These are phyloP conservation scores for Teunomyces cretensis DNA, from an alignment of 805 yeast species.

Conservation along the genomic window DNA sequence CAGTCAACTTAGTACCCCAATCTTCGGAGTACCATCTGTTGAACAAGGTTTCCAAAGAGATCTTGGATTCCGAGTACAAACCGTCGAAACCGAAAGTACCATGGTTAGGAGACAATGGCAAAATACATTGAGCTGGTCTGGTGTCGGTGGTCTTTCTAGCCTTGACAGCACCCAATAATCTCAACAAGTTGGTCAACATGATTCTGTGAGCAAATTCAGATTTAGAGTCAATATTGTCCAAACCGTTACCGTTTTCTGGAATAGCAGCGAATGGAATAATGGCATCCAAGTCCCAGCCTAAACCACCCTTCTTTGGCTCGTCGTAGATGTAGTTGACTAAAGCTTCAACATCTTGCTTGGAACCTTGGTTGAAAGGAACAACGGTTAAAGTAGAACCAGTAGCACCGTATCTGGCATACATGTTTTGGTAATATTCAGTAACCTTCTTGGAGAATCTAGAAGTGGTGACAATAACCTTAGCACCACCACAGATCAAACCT, in stretches of 20 bases:
- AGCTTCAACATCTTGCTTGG: constrained; percentile 88
- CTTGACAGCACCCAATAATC: constrained; percentile 90
- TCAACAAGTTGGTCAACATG: constrained; percentile 92
- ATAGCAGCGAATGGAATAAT: constrained; percentile 98
- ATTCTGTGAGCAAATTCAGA: constrained; percentile 98
- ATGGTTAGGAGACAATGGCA: constrained; percentile 98
- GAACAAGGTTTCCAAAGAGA: constrained; percentile 91
- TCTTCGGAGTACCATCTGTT: constrained; percentile 99
- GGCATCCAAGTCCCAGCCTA: constrained; percentile 97
- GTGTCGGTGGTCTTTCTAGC: constrained; percentile 82
- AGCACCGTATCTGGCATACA: constrained; percentile 92
- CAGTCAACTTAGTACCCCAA: constrained; percentile 90
- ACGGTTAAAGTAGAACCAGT: constrained; percentile 89
- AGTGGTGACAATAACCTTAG: constrained; percentile 94
- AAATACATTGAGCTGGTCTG: constrained; percentile 95
- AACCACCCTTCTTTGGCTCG: constrained; percentile 80
- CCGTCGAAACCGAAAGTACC: constrained; percentile 99
- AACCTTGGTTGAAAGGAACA: constrained; percentile 98
- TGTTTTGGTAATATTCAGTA: constrained; percentile 91
- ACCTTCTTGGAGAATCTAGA: constrained; percentile 92
- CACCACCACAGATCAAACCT: constrained; percentile 97
- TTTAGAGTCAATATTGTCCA: constrained; percentile 88
- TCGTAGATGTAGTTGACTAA: constrained; percentile 83
- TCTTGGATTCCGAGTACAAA: constrained; percentile 95
- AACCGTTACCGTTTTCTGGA: constrained; percentile 97